Base-by-base conservation (phyloP, 1,284 basidiomycete species). In the Puccinia hordei region DNA sequence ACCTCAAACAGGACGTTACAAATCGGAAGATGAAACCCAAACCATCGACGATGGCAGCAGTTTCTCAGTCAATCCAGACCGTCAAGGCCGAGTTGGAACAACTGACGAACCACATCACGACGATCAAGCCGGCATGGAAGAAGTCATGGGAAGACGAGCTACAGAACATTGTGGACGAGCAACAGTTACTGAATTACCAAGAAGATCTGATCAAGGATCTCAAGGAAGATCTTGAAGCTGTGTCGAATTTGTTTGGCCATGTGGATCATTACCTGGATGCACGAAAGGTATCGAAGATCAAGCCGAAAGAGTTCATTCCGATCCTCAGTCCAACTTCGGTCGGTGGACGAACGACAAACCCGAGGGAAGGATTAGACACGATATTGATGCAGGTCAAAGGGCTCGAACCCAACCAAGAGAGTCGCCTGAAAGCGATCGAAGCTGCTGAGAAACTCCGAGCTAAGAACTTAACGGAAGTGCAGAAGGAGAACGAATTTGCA, bases 91-190 rank as follows among this genome's bases (percentile, higher is more conserved):
- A 95, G 85, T 88, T 98, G 53, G 89, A 91, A 81, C 91, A 90
- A 82, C 88, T 99, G 74, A 90, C 91, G 83, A 90, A 91, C 82
- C 94, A 96, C 85, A 92, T 98, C 83, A 90, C 91, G 83, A 92
- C 92, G 3, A 90, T 97, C 83, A 95, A 93, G 84, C 95, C 96
- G 71, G 93, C 93, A 88, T 99, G 96, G 96, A 94, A 96, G 88
- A 94, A 96, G 88, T 98, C 95, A 33, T 99, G 96, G 96, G 93
- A 93, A 83, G 90, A 93, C 84, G 96, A 99, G 87, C 86, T 99
- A 85, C 92, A 94, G 87, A 93, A 94, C 83, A 95, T 99, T 81
- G 93, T 98, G 65, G 95, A 98, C 85, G 96, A 99, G 86, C 96
- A 99, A 85, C 93, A 95, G 83, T 92, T 97, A 87, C 88, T 98